Evolutionary conservation across 2,329 filamentous ascomycete species (phyloP), one percentile per base, ranked within the genome.

Genomic region (Emmonsiellopsis sp.): DNA sequence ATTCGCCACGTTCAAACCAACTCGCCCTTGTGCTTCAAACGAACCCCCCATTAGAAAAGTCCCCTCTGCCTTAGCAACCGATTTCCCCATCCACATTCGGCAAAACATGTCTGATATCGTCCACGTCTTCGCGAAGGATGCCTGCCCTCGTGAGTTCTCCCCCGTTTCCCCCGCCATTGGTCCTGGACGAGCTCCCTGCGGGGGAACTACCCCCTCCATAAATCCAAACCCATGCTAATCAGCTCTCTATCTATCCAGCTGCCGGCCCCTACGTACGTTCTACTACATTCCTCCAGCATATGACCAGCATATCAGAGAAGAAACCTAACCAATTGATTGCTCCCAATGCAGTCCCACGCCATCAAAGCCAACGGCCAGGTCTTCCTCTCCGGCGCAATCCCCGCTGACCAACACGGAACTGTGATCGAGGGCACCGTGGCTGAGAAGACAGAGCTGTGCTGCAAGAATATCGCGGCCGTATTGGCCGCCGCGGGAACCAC

Each of bases 401-500:
- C 88, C 58, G 81, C 82, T 59, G 82, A 86, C 67, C 73, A 77
- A 44, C 69, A 71, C 6, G 81, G 79, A 57, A 77, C 80, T 59
- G 73, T 87, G 52, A 74, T 86, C 57, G 73, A 80, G 45, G 85
- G 84, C 50, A 79, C 75, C 64, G 81, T 88, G 61, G 78, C 80
- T 53, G 79, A 90, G 62, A 81, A 85, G 69, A 88, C 86, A 62
- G 80, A 80, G 59, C 79, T 80, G 63, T 86, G 82, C 76, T 85
- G 85, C 72, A 78, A 86, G 72, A 95, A 94, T 73, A 81, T 96
- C 65, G 80, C 85, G 70, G 87, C 87, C 43, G 88, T 97, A 54
- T 82, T 97, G 50, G 80, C 83, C 56, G 88, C 85, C 62, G 89
- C 90, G 27, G 89, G 88, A 52, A 91, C 87, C 21, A 82, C 80